Evolutionary conservation across 495 filamentous ascomycete genomes (phyloP), one percentile per base, ranked within the genome.

Genomic region (Rhypophila decipiens): DNA sequence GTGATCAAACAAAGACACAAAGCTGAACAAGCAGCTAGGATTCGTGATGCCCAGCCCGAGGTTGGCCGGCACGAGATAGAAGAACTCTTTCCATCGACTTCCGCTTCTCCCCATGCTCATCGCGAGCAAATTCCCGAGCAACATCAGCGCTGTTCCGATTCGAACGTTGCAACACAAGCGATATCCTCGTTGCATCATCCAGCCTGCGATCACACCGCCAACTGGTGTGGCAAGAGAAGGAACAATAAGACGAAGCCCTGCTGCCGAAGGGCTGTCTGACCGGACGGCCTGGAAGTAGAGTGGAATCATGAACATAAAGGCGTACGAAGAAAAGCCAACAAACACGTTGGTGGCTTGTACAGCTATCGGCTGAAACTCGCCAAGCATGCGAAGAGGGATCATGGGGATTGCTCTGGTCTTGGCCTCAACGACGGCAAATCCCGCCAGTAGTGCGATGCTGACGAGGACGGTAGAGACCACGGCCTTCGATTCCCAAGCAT

Each of bases 241-340:
- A 19, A 84, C 72, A 0, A 75, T 74, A 5, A 84, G 72, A 29
- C 79, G 67, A 3, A 72, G 63, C 5, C 80, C 82, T 5, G 82
- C 80, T 45, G 68, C 75, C 0, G 78, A 74, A 2, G 82, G 73
- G 4, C 76, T 78, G 23, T 85, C 82, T 0, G 76, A 67, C 0
- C 81, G 68, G 9, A 84, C 74, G 0, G 81, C 77, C 46, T 85
- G 82, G 57, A 84, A 83, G 37, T 82, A 78, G 23, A 85, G 58
- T 1, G 82, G 80, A 0, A 83, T 68, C 35, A 77, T 79, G 52
- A 85, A 85, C 44, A 85, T 75, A 44, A 83, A 78, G 12, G 77
- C 79, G 55, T 82, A 85, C 13, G 79, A 74, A 33, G 78, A 69
- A 66, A 82, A 76, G 0, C 80, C 80, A 4, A 75, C 72, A 46